A percentile compares a stretch with the other conserved stretches of the same genome.
These are phyloP conservation scores for Populus hybrid DNA, from an alignment of 441 rosid genomes.

Conservation along the genomic window DNA sequence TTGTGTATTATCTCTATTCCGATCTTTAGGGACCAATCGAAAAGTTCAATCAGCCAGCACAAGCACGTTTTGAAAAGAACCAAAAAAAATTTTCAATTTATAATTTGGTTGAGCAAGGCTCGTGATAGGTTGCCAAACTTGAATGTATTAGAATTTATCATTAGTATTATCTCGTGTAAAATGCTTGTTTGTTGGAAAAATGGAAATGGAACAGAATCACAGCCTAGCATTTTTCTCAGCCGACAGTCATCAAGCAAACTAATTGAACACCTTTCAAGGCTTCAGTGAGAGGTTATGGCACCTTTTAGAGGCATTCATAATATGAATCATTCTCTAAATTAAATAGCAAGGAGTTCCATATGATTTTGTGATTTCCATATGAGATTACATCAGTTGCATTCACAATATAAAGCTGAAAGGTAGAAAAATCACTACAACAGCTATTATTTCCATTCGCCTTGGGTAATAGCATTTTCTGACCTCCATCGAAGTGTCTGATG, in stretches of 20 bases:
- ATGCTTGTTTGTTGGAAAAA: not conserved
- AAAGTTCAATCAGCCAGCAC: not conserved
- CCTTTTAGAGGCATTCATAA: not conserved
- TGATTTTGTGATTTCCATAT: conserved; percentile 5
- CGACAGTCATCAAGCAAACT: not conserved
- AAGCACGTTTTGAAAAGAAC: no score
- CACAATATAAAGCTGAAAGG: conserved; percentile 1
- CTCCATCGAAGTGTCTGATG: not conserved
- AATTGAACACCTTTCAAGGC: not conserved
- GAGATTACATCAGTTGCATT: conserved; percentile 3
- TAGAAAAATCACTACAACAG: not conserved
- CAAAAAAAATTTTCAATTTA: no score
- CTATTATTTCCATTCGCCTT: not conserved
- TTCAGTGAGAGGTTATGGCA: not conserved
- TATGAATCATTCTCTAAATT: not conserved
- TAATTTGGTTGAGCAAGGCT: no score
- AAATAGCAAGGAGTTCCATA: not conserved
- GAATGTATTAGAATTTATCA: not conserved
- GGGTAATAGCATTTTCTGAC: not conserved
- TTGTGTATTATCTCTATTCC: not conserved
- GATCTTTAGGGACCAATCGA: not conserved
- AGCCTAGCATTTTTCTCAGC: not conserved
- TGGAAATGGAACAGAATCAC: not conserved
- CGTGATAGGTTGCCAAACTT: no score
- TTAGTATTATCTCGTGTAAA: not conserved